Conservation (phyloP, 1,284 basidiomycete species). For the Anthracocystis panici-leucophaei region DNA sequence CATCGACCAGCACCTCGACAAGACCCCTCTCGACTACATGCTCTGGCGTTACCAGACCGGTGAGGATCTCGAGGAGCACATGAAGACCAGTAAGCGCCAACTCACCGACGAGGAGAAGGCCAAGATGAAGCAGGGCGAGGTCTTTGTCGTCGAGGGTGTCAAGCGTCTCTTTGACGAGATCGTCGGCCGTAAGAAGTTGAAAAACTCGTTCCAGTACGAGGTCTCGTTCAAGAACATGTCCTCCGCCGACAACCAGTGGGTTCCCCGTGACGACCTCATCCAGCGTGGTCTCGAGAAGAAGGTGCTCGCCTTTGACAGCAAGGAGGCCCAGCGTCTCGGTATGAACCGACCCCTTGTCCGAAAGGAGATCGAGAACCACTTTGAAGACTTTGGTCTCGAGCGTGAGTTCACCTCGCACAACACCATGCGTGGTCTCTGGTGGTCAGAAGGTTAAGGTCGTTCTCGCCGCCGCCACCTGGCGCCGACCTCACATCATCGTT, state of each 20-base stretch:
- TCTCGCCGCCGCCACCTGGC: slow-evolving; percentile 69
- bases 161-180: slow-evolving; percentile 69
- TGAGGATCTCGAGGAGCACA: slow-evolving; percentile 69
- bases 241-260: slow-evolving; percentile 69
- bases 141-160: slow-evolving; percentile 67
- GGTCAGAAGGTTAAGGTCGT: slow-evolving; percentile 70
- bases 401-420: slow-evolving; percentile 70
- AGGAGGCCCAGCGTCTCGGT: slow-evolving; percentile 67
- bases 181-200: slow-evolving; percentile 69
- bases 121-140: slow-evolving; percentile 68
- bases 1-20: slow-evolving; percentile 70
- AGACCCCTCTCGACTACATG: slow-evolving; percentile 70
- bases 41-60: slow-evolving; percentile 70
- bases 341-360: slow-evolving; percentile 69
- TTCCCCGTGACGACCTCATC: slow-evolving; percentile 66
- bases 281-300: slow-evolving; percentile 68
- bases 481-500: slow-evolving; percentile 68
- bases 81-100: slow-evolving; percentile 61
- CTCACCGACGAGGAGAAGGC: slow-evolving; percentile 63
- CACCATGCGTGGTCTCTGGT: slow-evolving; percentile 70
- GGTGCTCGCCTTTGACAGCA: slow-evolving; percentile 65
- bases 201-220: slow-evolving; percentile 70
- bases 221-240: slow-evolving; percentile 69
- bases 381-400: slow-evolving; percentile 69
- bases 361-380: slow-evolving; percentile 69